phyloP scores from a whole-genome alignment of 345 rosid genomes.

The Microcos paniculata region DNA sequence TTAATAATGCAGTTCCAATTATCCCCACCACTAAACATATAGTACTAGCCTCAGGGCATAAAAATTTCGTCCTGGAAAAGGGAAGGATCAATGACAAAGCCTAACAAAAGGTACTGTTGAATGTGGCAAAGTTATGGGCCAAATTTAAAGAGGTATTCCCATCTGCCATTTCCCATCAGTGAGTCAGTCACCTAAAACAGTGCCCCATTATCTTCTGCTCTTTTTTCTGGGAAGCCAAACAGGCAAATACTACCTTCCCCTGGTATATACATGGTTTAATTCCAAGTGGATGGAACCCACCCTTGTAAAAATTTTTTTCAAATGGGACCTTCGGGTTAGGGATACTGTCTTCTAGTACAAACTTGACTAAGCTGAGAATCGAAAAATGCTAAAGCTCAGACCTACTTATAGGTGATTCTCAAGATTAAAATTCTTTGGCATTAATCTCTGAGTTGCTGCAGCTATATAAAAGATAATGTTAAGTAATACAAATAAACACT shows the following conservation, averaged over 20 bases:
- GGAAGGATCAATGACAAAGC: not conserved
- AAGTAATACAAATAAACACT: not conserved
- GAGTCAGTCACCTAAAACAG: not conserved
- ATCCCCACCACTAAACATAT: not conserved
- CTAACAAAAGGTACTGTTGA: not conserved
- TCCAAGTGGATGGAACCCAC: not conserved
- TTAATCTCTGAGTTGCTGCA: not conserved
- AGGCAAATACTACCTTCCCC: slow-evolving; percentile 15
- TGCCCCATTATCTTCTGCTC: not conserved
- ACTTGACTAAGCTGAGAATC: too few relatives aligned
- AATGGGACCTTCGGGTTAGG: too few relatives aligned
- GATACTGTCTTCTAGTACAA: not conserved
- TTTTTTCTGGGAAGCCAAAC: not conserved
- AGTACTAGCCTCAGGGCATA: not conserved
- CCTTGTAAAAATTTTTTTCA: not conserved
- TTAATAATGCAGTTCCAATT: not conserved
- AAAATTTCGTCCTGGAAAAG: not conserved
- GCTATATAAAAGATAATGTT: not conserved
- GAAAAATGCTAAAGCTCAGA: not conserved
- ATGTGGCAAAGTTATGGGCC: not conserved
- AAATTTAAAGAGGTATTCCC: not conserved
- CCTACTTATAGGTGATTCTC: not conserved
- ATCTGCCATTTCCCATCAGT: not conserved
- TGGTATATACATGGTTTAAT: not conserved
- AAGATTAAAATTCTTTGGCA: not conserved